These are phyloP conservation scores for Beauveria australis DNA, from an alignment of 2,329 filamentous ascomycete genomes.

Conservation along the genomic window DNA sequence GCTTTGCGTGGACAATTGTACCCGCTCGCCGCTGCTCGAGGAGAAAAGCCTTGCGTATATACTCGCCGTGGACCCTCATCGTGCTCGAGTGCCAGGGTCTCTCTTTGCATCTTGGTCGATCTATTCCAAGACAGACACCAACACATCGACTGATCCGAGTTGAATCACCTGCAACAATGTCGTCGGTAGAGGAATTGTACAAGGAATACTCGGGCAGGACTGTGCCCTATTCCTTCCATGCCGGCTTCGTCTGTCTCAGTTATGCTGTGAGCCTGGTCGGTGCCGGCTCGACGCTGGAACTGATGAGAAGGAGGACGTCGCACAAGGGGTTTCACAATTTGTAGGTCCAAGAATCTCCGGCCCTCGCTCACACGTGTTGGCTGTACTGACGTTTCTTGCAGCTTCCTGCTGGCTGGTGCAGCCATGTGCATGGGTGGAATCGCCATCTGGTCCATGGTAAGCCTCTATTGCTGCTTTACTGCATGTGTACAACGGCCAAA, in stretches of 20 bases:
- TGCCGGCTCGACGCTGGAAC: constrained; percentile 69
- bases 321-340: constrained; percentile 61
- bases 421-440: constrained; percentile 67
- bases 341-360: constrained; percentile 32
- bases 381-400: constrained; percentile 20
- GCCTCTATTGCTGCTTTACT: constrained; percentile 10
- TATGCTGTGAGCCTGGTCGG: constrained; percentile 71
- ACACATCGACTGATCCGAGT: background rate
- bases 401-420: constrained; percentile 54
- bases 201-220: constrained; percentile 34
- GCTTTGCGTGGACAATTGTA: background rate
- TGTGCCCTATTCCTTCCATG: constrained; percentile 41
- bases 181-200: constrained; percentile 23
- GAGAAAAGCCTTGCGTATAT: background rate
- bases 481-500: too few species aligned
- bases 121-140: background rate
- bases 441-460: constrained; percentile 63
- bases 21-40: background rate
- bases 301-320: constrained; percentile 69
- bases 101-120: background rate
- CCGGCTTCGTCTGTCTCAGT: constrained; percentile 63
- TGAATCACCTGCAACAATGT: background rate
- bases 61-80: background rate
- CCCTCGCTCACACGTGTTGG: background rate
- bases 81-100: background rate